Evolutionary conservation across 768 basidiomycete species (phyloP), one percentile per base, ranked within the genome.

Genomic region (Coprinopsis cinerea): DNA sequence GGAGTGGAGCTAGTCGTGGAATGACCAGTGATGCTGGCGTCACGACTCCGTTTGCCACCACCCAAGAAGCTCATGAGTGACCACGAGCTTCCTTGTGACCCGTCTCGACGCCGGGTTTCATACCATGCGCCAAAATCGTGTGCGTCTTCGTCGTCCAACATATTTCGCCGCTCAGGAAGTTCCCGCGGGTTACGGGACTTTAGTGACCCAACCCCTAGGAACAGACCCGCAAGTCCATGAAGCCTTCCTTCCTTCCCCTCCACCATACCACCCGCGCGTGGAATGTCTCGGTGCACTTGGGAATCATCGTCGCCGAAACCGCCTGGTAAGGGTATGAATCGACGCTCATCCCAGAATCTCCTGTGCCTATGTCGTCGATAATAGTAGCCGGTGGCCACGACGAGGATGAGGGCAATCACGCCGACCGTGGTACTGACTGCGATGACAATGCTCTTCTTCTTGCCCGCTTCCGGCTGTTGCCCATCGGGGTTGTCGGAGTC

Each of bases 131-230:
- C 64, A 55, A 85, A 79, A 14, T 79, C 74, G 7, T 73, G 70
- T 1, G 74, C 70, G 57, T 89, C 88, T 63, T 89, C 88, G 48
- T 91, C 86, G 2, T 80, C 85, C 27, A 89, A 75, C 77, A 90
- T 88, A 60, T 90, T 85, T 25, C 76, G 73, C 25, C 87, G 73
- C 47, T 70, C 57, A 20, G 57, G 55, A 44, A 60, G 48, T 51
- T 61, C 57, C 41, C 61, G 55, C 20, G 58, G 51, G 30, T 53
- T 61, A 32, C 59, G 61, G 40, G 64, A 58, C 34, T 57, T 63
- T 22, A 35, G 15, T 1, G 60, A 49, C 20, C 55, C 55, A 20
- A n/a, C n/a, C n/a, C 64, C 66, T 44, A 69, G 65, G 27, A 71
- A 52, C n/a, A 66, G 63, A 20, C 66, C 67, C 26, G 71, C 62